These are phyloP conservation scores for Corylus americana DNA, from an alignment of 306 rosid genomes.

Conservation along the genomic window DNA sequence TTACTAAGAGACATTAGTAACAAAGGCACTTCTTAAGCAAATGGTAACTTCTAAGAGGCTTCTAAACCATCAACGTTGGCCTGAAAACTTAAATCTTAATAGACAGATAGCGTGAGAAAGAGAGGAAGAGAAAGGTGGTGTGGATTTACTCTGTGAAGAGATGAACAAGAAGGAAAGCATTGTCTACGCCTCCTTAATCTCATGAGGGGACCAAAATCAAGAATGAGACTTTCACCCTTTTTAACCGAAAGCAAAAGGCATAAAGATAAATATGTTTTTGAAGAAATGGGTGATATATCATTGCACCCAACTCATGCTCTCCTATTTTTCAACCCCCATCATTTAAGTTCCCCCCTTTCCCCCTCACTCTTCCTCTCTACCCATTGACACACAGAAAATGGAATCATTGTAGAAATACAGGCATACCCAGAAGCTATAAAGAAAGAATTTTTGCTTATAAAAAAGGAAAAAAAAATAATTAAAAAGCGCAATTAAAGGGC, in stretches of 20 bases:
- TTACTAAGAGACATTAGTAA: not conserved
- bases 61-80: slow-evolving; percentile 23
- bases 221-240: slow-evolving; percentile 37
- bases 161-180: slow-evolving; percentile 86
- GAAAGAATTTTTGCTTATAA: not conserved
- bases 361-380: slow-evolving; percentile 29
- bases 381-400: slow-evolving; percentile 21
- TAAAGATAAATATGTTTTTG: slow-evolving; percentile 24
- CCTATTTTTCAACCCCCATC: slow-evolving; percentile 53
- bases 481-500: slow-evolving; percentile 42
- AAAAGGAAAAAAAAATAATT: slow-evolving; percentile 1
- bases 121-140: not conserved
- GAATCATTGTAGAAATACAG: slow-evolving; percentile 20
- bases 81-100: not conserved
- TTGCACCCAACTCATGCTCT: slow-evolving; percentile 61
- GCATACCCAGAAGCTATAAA: slow-evolving; percentile 24
- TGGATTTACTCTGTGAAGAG: slow-evolving; percentile 65
- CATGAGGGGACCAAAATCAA: slow-evolving; percentile 58
- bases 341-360: slow-evolving; percentile 37
- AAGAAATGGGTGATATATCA: slow-evolving; percentile 53
- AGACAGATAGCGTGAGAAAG: slow-evolving; percentile 12
- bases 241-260: slow-evolving; percentile 46
- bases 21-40: slow-evolving; percentile 7
- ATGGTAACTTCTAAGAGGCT: slow-evolving; percentile 12
- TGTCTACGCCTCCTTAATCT: slow-evolving; percentile 79